phyloP scores from a whole-genome alignment of 306 rosid genomes.

The Oemleria cerasiformis region DNA sequence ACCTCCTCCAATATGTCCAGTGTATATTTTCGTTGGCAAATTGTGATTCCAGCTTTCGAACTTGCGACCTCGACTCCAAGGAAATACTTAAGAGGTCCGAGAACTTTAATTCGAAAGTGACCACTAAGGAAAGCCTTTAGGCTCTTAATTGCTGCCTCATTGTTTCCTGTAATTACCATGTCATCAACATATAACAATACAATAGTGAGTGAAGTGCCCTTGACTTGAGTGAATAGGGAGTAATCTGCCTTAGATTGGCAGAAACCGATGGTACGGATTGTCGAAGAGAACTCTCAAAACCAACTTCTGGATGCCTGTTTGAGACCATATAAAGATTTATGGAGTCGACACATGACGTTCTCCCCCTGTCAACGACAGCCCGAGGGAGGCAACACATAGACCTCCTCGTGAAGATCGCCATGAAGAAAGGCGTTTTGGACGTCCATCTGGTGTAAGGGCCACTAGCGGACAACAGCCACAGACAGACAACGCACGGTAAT shows the following conservation, averaged over 20 bases:
- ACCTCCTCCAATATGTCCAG: constrained; percentile 4
- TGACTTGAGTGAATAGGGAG: no score
- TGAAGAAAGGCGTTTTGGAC: background rate
- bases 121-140: background rate
- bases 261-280: background rate
- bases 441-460: constrained; percentile 5
- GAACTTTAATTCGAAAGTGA: background rate
- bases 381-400: background rate
- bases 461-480: background rate
- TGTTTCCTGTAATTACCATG: background rate
- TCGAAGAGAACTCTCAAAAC: background rate
- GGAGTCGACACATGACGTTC: background rate
- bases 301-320: background rate
- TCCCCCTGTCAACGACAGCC: background rate
- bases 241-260: no score
- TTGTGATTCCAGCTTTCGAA: background rate
- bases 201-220: no score
- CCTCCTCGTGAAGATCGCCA: background rate
- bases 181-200: no score
- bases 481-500: background rate
- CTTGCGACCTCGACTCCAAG: background rate
- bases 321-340: background rate
- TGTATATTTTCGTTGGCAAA: constrained; percentile 11
- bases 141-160: background rate
- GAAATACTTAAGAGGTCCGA: background rate